These are phyloP conservation scores for Exophiala bonariae DNA, from an alignment of 2,329 filamentous ascomycete species.

Conservation along the genomic window DNA sequence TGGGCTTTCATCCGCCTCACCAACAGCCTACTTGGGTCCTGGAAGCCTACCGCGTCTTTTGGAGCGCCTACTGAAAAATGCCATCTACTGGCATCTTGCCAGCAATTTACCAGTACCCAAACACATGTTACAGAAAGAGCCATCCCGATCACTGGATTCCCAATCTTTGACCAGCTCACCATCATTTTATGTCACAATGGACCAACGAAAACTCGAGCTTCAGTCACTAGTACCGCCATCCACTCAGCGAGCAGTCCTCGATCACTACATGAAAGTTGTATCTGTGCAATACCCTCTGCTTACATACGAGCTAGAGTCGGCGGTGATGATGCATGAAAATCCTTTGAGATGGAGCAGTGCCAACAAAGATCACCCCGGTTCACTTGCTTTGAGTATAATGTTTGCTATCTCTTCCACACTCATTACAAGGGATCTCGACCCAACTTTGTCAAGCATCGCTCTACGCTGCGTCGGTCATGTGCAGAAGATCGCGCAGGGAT, in stretches of 20 bases:
- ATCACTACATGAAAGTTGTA: slow-evolving; percentile 12
- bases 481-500: neutral
- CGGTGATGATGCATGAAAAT: slow-evolving; percentile 10
- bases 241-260: slow-evolving; percentile 13
- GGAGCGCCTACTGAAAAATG: slow-evolving; percentile 6
- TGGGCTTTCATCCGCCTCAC: neutral
- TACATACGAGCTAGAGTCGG: neutral
- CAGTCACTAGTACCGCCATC: slow-evolving; percentile 13
- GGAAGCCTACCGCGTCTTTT: slow-evolving; percentile 6
- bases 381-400: slow-evolving; percentile 8
- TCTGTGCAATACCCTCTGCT: slow-evolving; percentile 7
- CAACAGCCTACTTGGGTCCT: slow-evolving; percentile 11
- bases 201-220: slow-evolving; percentile 11
- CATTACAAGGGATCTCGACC: slow-evolving; percentile 13
- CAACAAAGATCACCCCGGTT: slow-evolving; percentile 6
- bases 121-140: slow-evolving; percentile 3
- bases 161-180: neutral
- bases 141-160: neutral
- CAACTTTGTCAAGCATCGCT: slow-evolving; percentile 7
- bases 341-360: slow-evolving; percentile 11
- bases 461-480: slow-evolving; percentile 4
- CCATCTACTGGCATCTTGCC: slow-evolving; percentile 1
- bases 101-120: slow-evolving; percentile 1
- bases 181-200: slow-evolving; percentile 3
- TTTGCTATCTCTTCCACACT: slow-evolving; percentile 15